Base-by-base conservation (phyloP, 2,329 filamentous ascomycete genomes). In the Diaporthe eres region DNA sequence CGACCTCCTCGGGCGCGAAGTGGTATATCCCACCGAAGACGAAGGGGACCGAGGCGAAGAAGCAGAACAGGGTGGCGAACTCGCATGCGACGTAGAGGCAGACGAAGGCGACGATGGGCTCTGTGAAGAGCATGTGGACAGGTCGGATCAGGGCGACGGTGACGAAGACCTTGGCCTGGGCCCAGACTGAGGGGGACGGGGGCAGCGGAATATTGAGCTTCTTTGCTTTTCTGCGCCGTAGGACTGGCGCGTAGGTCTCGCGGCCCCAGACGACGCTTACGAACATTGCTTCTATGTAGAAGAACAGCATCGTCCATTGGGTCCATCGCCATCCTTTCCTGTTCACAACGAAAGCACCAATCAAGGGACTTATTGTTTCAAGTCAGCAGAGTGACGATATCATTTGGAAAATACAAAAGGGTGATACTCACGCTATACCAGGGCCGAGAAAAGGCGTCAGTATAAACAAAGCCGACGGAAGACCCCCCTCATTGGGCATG, bases 81-180 rank as follows among this genome's bases (percentile, higher is more conserved):
- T 87, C 85, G 78, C 86, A 87, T 0, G 88, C 83, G 0, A 87
- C 84, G 78, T 90, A 90, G 0, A 90, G 79, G 57, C 85, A 87
- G 51, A 87, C 81, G 73, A 92, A 90, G 15, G 88, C 87, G 2
- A 93, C 88, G 51, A 94, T 92, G 3, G 92, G 91, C 78, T 94
- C 92, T 1, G 88, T 87, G 55, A 91, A 80, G 10, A 93, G 85
- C 86, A 94, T 91, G 60, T 87, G 86, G 0, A 92, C 25, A 0
- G 90, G 90, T 15, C 90, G 85, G 22, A 89, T 76, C 1, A 90
- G 80, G 2, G 87, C 85, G 1, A 86, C 81, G 0, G 85, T 82
- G 4, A 87, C 76, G 75, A 89, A 88, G 1, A 77, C 25, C 28
- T 77, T 79, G 37, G 85, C 60, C 4, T 79, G 81, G 10, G 79